Evolutionary conservation across 805 yeast genomes (phyloP), one percentile per base, ranked within the genome.

Genomic region (Saccharomyces eubayanus): DNA sequence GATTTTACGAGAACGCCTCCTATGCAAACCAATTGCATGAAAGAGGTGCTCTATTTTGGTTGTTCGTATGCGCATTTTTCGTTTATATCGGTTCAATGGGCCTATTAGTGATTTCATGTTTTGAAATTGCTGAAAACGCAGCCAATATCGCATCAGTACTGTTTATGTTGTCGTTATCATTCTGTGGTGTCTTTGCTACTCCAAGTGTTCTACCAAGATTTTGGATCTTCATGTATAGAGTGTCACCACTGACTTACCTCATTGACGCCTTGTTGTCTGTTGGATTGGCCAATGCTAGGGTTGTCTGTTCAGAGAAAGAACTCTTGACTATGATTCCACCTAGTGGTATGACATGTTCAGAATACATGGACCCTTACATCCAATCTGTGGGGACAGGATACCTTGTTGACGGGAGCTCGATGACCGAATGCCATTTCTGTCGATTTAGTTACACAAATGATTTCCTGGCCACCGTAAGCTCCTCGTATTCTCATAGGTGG

Each of bases 181-280:
- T 85, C 78, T 83, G 87, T 74, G 92, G 92, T 75, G 86, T 83
- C 43, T 71, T 86, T 69, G 81, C 78, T n/a, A 70, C 77, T 21
- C 77, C 81, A 58, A 72, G 72, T 16, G 69, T 66, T 28, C 61
- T 82, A 70, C 84, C 85, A 24, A 81, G 87, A 5, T 85, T 85
- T 75, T 82, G 89, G 88, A 70, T 76, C 40, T 85, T 83, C 74
- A 81, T 85, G 86, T 84, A 84, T 73, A 74, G 88, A 65, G 76
- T 73, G n/a, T 79, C 83, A 24, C 89, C 90, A 21, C 72, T 83
- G 57, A 81, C 87, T 1, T 85, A 84, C 59, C 77, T 83, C 72
- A 71, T 84, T 51, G 67, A 73, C n/a, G 81, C 80, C 40, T 67
- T 79, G 61, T 64, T 83, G 51, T 70, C 79, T 36, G 72, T 78